A percentile compares a stretch with the other conserved stretches of the same genome.
These are phyloP conservation scores for Ophiostoma novo-ulmi DNA, from an alignment of 2,329 filamentous ascomycete genomes.

Conservation along the genomic window DNA sequence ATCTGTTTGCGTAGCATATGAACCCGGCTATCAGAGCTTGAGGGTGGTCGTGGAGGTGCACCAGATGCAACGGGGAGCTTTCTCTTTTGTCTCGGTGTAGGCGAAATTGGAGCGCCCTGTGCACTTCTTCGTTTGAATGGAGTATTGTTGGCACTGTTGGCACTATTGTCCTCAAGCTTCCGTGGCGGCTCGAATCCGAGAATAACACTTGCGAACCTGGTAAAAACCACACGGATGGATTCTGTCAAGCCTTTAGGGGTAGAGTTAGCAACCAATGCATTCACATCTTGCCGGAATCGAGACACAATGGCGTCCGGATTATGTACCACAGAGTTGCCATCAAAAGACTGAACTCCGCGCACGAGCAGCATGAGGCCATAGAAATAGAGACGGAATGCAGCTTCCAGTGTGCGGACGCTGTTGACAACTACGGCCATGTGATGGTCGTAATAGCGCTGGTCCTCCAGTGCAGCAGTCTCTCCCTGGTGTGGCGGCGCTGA, in stretches of 20 bases:
- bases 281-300: conserved; percentile 55
- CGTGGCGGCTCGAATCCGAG: conserved; percentile 37
- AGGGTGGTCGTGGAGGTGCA: conserved; percentile 27
- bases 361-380: conserved; percentile 50
- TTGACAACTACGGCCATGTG: conserved; percentile 41
- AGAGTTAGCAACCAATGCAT: conserved; percentile 61
- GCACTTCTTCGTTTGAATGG: conserved; percentile 20
- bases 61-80: background rate
- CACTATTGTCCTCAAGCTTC: background rate
- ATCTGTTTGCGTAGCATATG: conserved; percentile 46
- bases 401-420: conserved; percentile 55
- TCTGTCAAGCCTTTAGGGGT: conserved; percentile 49
- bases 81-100: conserved; percentile 11
- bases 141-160: conserved; percentile 1
- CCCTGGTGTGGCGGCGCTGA: background rate
- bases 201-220: conserved; percentile 47
- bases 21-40: conserved; percentile 31
- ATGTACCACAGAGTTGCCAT: background rate
- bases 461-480: conserved; percentile 14
- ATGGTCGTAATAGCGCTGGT: conserved; percentile 25
- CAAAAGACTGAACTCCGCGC: conserved; percentile 41
- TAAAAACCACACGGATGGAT: conserved; percentile 52
- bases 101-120: conserved; percentile 22
- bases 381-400: conserved; percentile 53
- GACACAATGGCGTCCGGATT: conserved; percentile 19